Percentiles rank a stretch among this genome's conserved stretches.
Conservation (phyloP, 345 rosid genomes). For the Sisymbrium irio region DNA sequence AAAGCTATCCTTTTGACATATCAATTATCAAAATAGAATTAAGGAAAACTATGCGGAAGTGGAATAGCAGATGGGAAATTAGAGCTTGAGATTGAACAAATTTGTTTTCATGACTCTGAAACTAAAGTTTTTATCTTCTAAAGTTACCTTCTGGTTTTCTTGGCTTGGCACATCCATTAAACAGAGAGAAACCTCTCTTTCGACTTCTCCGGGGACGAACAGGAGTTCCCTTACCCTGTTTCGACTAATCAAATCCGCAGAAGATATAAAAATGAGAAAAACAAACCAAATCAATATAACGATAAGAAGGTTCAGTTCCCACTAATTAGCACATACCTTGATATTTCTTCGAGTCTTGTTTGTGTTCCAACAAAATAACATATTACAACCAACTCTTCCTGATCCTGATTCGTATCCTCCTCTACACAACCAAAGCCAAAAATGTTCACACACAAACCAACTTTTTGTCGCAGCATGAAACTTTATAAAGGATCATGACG, state of each 20-base stretch:
- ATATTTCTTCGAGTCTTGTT: slow-evolving; percentile 43
- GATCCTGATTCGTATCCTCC: slow-evolving; percentile 87
- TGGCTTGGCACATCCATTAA: slow-evolving; percentile 63
- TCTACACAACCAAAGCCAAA: slow-evolving; percentile 40
- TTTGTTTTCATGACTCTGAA: not conserved
- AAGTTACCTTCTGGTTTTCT: slow-evolving; percentile 53
- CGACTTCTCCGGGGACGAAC: slow-evolving; percentile 41
- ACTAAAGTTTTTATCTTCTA: slow-evolving; percentile 40
- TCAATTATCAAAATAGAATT: slow-evolving; percentile 2
- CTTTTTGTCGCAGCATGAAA: no score
- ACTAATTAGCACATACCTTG: slow-evolving; percentile 49
- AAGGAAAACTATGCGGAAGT: slow-evolving; percentile 13
- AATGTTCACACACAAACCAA: no score
- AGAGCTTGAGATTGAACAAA: slow-evolving; percentile 5
- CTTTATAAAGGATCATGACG: not conserved
- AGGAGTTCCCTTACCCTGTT: slow-evolving; percentile 57
- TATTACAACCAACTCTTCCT: slow-evolving; percentile 69
- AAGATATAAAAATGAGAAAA: not conserved
- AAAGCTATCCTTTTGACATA: not conserved
- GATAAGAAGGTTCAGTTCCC: not conserved
- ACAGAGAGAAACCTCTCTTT: slow-evolving; percentile 54
- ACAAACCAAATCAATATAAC: not conserved
- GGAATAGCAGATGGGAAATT: slow-evolving; percentile 7
- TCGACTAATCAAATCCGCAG: not conserved
- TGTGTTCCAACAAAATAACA: slow-evolving; percentile 81